Evolutionary conservation across 441 rosid genomes (phyloP), one percentile per base, ranked within the genome.

Genomic region (Adansonia rubrostipa): DNA sequence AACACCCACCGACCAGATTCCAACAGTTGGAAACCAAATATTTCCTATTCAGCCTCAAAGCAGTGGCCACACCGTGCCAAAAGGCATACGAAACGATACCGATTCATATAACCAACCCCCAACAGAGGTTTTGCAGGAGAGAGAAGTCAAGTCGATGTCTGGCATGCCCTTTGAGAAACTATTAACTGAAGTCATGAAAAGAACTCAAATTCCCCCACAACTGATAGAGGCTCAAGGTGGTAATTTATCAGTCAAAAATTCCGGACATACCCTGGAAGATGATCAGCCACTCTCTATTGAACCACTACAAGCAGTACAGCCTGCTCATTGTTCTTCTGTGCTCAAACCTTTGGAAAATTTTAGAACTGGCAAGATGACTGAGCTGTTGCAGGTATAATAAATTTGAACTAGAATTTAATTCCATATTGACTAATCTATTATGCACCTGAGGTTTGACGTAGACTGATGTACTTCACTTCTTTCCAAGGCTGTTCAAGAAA

Each of bases 401-500:
- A 42, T 24, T 66, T 51, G 7, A 82, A 60, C 36, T 45, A 5
- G 57, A 66, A 54, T 67, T 42, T 47, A 22, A 13, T 48, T 57
- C 24, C 69, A 22, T 42, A n/a, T 54, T 64, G 17, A 10, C n/a
- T 65, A 66, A 75, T 61, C 58, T 73, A 8, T 50, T 70, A 66
- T 65, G 56, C 66, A 47, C 50, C 48, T 33, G 71, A 71, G 47
- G 77, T 76, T 74, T 40, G 72, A 62, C 33, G 71, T 51, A 44
- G 56, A 54, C 82, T 56, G 81, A 83, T 79, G 2, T 15, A 10
- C 42, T 42, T 53, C n/a, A 67, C 47, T 67, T 71, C 42, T 69
- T 77, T 73, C 40, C 78, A 78, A 91, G 96, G 95, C 93, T 80
- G 90, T 96, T 88, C 99, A 91, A 94, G 97, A 88, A 80, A 94